phyloP scores from a whole-genome alignment of 2,329 filamentous ascomycete genomes.

The Claviceps pusilla region DNA sequence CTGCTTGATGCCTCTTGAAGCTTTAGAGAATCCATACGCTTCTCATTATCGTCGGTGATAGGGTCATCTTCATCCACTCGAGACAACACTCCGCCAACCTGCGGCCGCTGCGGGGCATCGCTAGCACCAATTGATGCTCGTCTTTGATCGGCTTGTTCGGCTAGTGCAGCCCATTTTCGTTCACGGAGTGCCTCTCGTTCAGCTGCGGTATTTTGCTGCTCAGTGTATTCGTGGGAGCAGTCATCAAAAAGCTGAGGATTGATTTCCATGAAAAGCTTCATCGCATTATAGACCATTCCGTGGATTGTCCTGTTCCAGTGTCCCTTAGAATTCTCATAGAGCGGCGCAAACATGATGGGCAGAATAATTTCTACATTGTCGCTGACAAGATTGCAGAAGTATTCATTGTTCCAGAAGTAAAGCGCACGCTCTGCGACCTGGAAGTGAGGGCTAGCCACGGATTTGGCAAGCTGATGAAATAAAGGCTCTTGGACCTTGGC shows the following conservation, averaged over 20 bases:
- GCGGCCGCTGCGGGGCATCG: conserved; percentile 20
- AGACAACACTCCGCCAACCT: conserved; percentile 26
- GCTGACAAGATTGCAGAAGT: conserved; percentile 97
- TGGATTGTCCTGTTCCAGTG: conserved; percentile 99
- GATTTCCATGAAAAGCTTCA: conserved; percentile 99
- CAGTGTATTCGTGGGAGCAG: conserved; percentile 94
- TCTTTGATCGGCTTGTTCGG: conserved; percentile 61
- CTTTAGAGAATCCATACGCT: conserved; percentile 77
- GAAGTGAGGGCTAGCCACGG: conserved; percentile 95
- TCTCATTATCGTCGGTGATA: conserved; percentile 67
- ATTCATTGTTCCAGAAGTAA: conserved; percentile 99
- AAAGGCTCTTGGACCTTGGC: conserved; percentile 96
- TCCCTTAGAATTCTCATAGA: conserved; percentile 97
- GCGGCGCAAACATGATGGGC: conserved; percentile 96
- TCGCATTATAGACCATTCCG: conserved; percentile 98
- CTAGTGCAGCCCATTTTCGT: conserved; percentile 76
- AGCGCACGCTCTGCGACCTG: conserved; percentile 93
- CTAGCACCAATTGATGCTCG: conserved; percentile 28
- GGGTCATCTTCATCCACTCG: conserved; percentile 64
- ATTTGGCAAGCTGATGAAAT: conserved; percentile 95
- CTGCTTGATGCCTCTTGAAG: conserved; percentile 64
- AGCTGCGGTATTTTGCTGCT: conserved; percentile 85
- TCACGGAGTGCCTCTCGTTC: conserved; percentile 68
- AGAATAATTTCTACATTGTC: conserved; percentile 98
- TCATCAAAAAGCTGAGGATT: conserved; percentile 97